phyloP scores from a whole-genome alignment of 495 filamentous ascomycete genomes.

The Penicillium coffeae region DNA sequence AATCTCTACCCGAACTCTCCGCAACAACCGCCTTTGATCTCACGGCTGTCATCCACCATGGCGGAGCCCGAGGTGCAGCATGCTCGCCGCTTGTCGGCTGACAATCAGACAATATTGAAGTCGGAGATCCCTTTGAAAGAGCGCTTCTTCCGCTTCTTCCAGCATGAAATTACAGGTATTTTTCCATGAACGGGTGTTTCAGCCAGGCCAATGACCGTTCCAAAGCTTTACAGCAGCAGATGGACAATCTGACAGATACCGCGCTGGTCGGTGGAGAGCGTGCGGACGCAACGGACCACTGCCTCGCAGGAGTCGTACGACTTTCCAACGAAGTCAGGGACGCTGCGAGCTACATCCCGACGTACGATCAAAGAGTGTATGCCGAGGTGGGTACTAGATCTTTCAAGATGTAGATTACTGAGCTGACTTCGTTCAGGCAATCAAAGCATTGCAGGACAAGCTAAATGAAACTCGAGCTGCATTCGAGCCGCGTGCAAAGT shows the following conservation, averaged over 20 bases:
- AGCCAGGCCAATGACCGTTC: conserved; percentile 7
- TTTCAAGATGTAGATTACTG: conserved; percentile 1
- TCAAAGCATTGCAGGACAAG: conserved; percentile 65
- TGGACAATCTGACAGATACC: conserved; percentile 51
- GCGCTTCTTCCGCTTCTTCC: conserved; percentile 76
- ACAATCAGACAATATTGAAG: conserved; percentile 39
- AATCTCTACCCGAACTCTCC: background rate
- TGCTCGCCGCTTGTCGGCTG: conserved; percentile 35
- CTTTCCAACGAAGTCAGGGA: conserved; percentile 68
- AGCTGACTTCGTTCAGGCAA: conserved; percentile 42
- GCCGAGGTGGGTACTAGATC: too few species aligned
- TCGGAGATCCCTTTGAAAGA: conserved; percentile 57
- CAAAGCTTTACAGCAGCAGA: conserved; percentile 59
- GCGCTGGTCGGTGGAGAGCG: conserved; percentile 53
- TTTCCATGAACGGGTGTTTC: background rate
- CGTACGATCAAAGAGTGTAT: conserved; percentile 75
- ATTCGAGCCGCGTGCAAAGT: conserved; percentile 63
- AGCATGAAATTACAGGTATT: conserved; percentile 65
- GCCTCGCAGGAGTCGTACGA: conserved; percentile 59
- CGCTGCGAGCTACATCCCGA: conserved; percentile 62
- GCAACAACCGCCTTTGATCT: background rate
- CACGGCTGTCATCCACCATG: conserved; percentile 19
- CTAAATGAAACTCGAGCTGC: conserved; percentile 54
- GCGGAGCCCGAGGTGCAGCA: conserved; percentile 27
- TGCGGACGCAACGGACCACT: conserved; percentile 63